These are phyloP conservation scores for Vanderwaltozyma yarrowii DNA, from an alignment of 805 yeast genomes.

Conservation along the genomic window DNA sequence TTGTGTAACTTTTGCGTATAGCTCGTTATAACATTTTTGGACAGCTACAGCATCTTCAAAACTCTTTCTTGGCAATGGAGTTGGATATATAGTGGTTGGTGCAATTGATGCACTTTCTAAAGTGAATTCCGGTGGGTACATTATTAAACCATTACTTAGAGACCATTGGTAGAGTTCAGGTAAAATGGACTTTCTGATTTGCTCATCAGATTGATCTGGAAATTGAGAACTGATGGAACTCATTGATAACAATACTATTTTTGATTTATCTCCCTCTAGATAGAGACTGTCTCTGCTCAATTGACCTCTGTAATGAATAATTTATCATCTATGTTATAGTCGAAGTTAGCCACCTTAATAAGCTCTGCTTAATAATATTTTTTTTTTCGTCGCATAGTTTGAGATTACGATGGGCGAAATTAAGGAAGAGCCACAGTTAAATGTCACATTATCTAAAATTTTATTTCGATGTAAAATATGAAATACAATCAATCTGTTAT, in stretches of 20 bases:
- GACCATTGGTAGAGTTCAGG: slow-evolving; percentile 62
- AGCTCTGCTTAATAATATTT: no score
- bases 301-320: no score
- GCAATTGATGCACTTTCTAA: slow-evolving; percentile 43
- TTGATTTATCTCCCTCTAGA: background rate
- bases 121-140: slow-evolving; percentile 56
- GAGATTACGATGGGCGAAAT: no score
- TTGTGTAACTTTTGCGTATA: slow-evolving; percentile 56
- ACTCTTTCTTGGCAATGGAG: slow-evolving; percentile 66
- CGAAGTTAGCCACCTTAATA: no score
- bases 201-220: slow-evolving; percentile 23
- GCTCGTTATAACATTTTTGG: slow-evolving; percentile 57
- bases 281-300: no score
- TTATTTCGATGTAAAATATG: no score
- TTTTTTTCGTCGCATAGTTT: no score
- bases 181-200: slow-evolving; percentile 26
- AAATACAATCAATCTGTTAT: no score
- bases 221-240: slow-evolving; percentile 4
- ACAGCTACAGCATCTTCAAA: slow-evolving; percentile 58
- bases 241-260: background rate
- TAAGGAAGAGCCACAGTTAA: no score
- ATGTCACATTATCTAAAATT: no score
- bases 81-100: slow-evolving; percentile 85
- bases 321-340: no score
- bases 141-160: slow-evolving; percentile 67